Conservation (phyloP, 2,329 filamentous ascomycete species). For the Graphilbum sp. region DNA sequence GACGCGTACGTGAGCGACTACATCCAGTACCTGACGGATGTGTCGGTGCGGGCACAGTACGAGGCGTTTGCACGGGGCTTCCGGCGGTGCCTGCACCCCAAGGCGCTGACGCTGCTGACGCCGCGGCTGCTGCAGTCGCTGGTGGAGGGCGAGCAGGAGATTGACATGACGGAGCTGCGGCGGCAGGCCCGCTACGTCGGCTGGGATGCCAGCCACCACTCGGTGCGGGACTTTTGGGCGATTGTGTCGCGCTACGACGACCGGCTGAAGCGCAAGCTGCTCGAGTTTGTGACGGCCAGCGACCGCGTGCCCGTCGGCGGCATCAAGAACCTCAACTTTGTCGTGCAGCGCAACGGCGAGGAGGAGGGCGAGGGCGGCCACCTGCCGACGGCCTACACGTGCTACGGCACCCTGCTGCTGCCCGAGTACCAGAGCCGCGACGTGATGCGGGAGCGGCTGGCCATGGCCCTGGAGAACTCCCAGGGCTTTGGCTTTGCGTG, state of each 20-base stretch:
- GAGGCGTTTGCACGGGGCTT: conserved; percentile 73
- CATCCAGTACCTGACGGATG: conserved; percentile 63
- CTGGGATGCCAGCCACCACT: conserved; percentile 52
- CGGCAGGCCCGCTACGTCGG: conserved; percentile 64
- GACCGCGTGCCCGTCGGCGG: conserved; percentile 83
- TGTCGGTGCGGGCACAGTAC: conserved; percentile 62
- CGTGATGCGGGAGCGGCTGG: conserved; percentile 56
- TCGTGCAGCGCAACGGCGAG: conserved; percentile 61
- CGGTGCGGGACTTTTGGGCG: conserved; percentile 70
- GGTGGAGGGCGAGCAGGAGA: conserved; percentile 68
- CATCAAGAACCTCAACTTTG: conserved; percentile 65
- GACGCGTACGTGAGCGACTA: conserved; percentile 70
- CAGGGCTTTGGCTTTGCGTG: conserved; percentile 77
- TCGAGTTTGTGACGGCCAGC: conserved; percentile 91
- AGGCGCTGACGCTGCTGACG: conserved; percentile 56
- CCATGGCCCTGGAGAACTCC: conserved; percentile 75
- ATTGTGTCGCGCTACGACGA: conserved; percentile 54
- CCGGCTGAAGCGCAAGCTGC: conserved; percentile 54
- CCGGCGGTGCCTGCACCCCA: conserved; percentile 52
- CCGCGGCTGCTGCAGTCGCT: conserved; percentile 56
- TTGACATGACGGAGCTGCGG: conserved; percentile 60
- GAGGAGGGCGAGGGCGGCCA: conserved; percentile 35
- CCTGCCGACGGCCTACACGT: conserved; percentile 80
- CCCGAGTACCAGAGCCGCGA: conserved; percentile 64
- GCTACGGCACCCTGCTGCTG: conserved; percentile 74